Evolutionary conservation across 352 stramenopile genomes (phyloP), one percentile per base, ranked within the genome.

Genomic region (Pythium sukuiense): DNA sequence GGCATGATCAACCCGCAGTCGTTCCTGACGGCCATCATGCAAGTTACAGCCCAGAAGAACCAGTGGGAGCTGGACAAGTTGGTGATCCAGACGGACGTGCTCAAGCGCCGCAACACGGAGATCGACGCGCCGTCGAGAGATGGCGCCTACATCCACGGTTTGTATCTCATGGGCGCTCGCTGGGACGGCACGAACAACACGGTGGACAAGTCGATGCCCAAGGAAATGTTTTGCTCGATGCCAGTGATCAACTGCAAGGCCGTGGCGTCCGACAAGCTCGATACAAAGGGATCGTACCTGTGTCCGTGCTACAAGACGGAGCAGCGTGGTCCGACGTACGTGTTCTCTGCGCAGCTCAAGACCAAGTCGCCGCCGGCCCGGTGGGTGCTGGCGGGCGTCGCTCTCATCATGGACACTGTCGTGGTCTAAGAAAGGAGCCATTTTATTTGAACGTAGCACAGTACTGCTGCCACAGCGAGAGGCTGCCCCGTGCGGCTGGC

Each of bases 141-240:
- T 72, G 97, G 97, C 56, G 97, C 93, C 20, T 99, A 99, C 81
- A 95, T 99, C 39, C 85, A 92, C 71, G 97, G 97, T 0, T 73
- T 99, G 5, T 92, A 76, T 53, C 85, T 99, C 72, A 97, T 99
- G 83, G 97, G 97, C n/a, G 97, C 94, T 54, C 89, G 96, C 13
- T 99, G 96, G 93, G 94, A 99, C 64, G 72, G 87, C 29, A 89
- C 79, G 54, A 96, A 95, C 65, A 87, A 87, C 68, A 96, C 89
- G 24, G 91, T 99, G 45, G 95, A 99, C 66, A 97, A 96, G 35
- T 98, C 88, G 20, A 85, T 96, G 59, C 97, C 97, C 14, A 99
- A 99, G 74, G 97, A 99, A 72, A 99, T 99, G 94, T 99, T 99
- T 69, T 98, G 83, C 43, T 60, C 83, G 26, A 98, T 99, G 94